These are phyloP conservation scores for Candida glaebosa DNA, from an alignment of 805 yeast genomes.

Conservation along the genomic window DNA sequence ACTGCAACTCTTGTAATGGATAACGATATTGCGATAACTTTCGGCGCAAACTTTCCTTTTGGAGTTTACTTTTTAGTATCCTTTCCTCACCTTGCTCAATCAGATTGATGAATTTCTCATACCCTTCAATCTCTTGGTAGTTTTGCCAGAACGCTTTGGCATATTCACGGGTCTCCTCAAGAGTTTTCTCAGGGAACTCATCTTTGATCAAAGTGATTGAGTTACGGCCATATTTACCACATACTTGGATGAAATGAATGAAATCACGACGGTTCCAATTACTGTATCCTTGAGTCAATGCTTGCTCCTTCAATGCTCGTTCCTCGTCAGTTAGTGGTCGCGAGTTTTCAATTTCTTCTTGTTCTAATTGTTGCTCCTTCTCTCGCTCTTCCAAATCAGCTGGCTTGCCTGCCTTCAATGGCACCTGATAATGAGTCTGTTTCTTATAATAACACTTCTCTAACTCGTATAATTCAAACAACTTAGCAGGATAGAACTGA, in stretches of 20 bases:
- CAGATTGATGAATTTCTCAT: constrained; percentile 74
- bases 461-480: constrained; percentile 72
- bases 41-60: constrained; percentile 73
- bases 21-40: constrained; percentile 67
- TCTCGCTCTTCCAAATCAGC: constrained; percentile 30
- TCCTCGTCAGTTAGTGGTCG: constrained; percentile 83
- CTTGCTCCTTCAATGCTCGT: constrained; percentile 55
- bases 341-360: constrained; percentile 71
- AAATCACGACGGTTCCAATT: constrained; percentile 90
- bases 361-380: constrained; percentile 53
- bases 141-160: constrained; percentile 79
- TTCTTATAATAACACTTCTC: constrained; percentile 78
- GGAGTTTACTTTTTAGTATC: constrained; percentile 58
- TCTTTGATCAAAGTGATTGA: constrained; percentile 64
- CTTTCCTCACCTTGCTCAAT: constrained; percentile 90
- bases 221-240: constrained; percentile 80
- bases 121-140: constrained; percentile 79
- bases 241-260: constrained; percentile 68
- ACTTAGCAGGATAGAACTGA: constrained; percentile 80
- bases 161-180: constrained; percentile 76
- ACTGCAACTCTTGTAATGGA: constrained; percentile 75
- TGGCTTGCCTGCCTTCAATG: constrained; percentile 53
- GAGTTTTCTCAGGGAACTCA: constrained; percentile 79
- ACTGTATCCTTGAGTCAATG: constrained; percentile 63
- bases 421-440: constrained; percentile 60